These are phyloP conservation scores for Kalmanozyma brasiliensis DNA, from an alignment of 1,284 basidiomycete genomes.

Conservation along the genomic window DNA sequence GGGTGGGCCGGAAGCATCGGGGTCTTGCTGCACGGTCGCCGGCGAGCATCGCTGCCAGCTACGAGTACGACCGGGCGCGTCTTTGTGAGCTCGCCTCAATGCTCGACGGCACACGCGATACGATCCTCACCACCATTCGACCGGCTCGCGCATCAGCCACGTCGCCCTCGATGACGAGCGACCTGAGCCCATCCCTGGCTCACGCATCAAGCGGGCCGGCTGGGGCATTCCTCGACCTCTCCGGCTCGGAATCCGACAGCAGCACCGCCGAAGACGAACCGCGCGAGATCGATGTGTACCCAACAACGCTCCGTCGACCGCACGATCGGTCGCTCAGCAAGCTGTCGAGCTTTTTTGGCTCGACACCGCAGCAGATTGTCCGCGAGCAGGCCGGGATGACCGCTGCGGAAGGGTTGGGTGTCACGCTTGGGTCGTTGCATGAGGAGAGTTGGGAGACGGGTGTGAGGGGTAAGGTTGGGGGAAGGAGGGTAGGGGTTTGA, in stretches of 20 bases:
- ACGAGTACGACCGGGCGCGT: conserved; percentile 26
- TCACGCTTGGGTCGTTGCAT: too few species aligned
- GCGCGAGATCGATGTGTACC: conserved; percentile 5
- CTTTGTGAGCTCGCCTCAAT: conserved; percentile 39
- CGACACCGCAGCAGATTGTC: conserved; percentile 41
- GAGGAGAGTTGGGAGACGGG: conserved; percentile 31
- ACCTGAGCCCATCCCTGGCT: too few species aligned
- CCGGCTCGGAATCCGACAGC: conserved; percentile 39
- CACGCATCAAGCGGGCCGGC: background rate
- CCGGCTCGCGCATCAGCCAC: conserved; percentile 3
- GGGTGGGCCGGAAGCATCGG: too few species aligned
- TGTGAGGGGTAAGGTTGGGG: conserved; percentile 22
- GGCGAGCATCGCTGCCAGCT: conserved; percentile 10
- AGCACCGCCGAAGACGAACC: conserved; percentile 27
- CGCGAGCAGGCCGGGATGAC: conserved; percentile 16
- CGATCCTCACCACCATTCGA: background rate
- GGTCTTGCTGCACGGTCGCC: too few species aligned
- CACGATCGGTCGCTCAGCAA: conserved; percentile 42
- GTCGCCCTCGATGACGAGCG: too few species aligned
- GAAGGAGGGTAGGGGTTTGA: too few species aligned
- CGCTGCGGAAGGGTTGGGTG: too few species aligned
- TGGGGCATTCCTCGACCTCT: conserved; percentile 37
- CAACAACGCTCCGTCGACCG: conserved; percentile 9
- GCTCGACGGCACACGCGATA: conserved; percentile 6
- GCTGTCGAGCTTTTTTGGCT: conserved; percentile 43